Base-by-base conservation (phyloP, 225 moss, liverwort and hornwort species). In the Sphagnum tenellum region DNA sequence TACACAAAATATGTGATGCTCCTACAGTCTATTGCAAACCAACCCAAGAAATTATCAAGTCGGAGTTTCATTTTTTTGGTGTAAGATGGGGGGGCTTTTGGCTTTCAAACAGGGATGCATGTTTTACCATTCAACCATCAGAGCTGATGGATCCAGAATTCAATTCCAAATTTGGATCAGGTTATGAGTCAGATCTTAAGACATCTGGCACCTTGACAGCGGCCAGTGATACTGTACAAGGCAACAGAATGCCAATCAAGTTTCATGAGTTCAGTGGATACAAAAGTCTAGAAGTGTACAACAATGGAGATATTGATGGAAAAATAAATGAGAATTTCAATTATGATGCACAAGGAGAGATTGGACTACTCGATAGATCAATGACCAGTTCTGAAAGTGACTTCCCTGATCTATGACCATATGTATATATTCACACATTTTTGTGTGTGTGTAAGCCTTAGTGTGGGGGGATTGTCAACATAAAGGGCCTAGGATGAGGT, bases 81-180 rank as follows among this genome's bases (percentile, higher is more conserved):
- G 8, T 8, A 8, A 55, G 12, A 55, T 12, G 12, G 55, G 55
- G 55, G 1, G 8, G 8, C 9, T 55, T 55, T 55, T 12, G 12
- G 12, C 55, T 64, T 64, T 47, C 47, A 10, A 66, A 64, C 74
- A 93, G 93, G 72, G 82, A 89, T 75, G 90, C 90, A 47, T 87
- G 90, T 75, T 77, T 75, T 57, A 84, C 85, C 45, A 90, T 87
- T n/a, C 90, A 85, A 69, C 90, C 90, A 47, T 81, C 76, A 69
- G 94, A 95, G 67, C 89, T 95, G 64, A 79, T 95, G 64, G 78
- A 86, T 64, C 84, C 84, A 62, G 88, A 84, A 62, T 81, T 70
- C 49, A 80, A 83, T 60, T 70, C 81, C 50, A 79, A 69, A 58
- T 78, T 75, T 71, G 75, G 78, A 71, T 66, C 84, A 50, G 81